Conservation (phyloP, 2,329 filamentous ascomycete genomes). For the Sclerotinia nivalis region DNA sequence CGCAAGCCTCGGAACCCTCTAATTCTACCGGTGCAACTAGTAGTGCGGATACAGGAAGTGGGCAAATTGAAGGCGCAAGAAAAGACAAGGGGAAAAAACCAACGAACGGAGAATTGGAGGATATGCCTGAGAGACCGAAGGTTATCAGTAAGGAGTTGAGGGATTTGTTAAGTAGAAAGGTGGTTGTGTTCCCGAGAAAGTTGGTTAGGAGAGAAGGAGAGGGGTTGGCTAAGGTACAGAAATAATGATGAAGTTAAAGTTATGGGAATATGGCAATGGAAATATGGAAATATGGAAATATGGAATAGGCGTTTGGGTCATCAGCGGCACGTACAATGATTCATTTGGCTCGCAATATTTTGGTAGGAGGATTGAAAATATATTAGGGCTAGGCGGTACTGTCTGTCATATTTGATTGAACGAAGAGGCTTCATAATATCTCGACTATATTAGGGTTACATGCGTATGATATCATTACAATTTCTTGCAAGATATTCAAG, state of each 20-base stretch:
- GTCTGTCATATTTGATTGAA: not conserved
- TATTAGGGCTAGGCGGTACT: not conserved
- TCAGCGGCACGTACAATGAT: not conserved
- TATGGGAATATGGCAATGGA: not conserved
- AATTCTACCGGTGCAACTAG: not conserved
- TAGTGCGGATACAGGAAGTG: constrained; percentile 26
- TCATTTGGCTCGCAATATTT: not conserved
- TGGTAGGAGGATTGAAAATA: not conserved
- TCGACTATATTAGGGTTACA: not conserved
- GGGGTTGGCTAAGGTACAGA: constrained; percentile 28
- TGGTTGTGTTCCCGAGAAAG: constrained; percentile 44
- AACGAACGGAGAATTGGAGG: constrained; percentile 34
- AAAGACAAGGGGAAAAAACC: constrained; percentile 24
- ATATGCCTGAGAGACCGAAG: constrained; percentile 42
- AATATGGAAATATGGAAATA: constrained; percentile 6
- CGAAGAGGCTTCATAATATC: too few species aligned
- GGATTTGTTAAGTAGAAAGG: constrained; percentile 59
- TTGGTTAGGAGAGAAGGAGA: constrained; percentile 41
- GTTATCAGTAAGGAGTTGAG: constrained; percentile 66
- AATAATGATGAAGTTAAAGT: not conserved
- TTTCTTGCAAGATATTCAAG: not conserved
- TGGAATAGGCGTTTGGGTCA: not conserved
- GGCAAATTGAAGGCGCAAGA: constrained; percentile 32
- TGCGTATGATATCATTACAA: not conserved
- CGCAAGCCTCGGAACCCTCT: not conserved